Conservation (phyloP, 2,329 filamentous ascomycete species). For the Pyrenochaeta sp. region DNA sequence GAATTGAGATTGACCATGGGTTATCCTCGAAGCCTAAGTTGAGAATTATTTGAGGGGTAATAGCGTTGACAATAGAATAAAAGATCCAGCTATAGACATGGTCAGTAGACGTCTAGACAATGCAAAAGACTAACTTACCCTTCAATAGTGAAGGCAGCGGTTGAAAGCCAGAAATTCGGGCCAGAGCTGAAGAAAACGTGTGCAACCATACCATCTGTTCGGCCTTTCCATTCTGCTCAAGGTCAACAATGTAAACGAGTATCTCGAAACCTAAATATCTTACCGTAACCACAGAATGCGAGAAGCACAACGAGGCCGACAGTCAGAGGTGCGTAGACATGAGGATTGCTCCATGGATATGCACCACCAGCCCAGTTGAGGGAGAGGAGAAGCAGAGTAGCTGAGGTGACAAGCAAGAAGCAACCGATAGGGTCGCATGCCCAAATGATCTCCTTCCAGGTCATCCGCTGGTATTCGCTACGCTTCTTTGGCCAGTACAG, state of each 20-base stretch:
- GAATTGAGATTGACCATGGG: conserved; percentile 39
- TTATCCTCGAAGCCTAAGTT: conserved; percentile 41
- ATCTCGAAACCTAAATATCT: background rate
- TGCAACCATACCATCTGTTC: conserved; percentile 62
- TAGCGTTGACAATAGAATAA: conserved; percentile 43
- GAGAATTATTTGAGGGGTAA: conserved; percentile 41
- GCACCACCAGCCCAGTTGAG: conserved; percentile 42
- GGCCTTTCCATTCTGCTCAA: conserved; percentile 61
- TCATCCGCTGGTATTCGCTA: conserved; percentile 33
- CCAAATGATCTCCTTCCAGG: conserved; percentile 33
- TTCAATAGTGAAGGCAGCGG: conserved; percentile 65
- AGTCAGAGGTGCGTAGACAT: conserved; percentile 32
- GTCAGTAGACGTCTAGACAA: background rate
- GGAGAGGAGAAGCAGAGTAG: conserved; percentile 36
- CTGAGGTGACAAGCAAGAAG: conserved; percentile 30
- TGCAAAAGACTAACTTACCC: conserved; percentile 43
- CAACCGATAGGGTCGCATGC: conserved; percentile 43
- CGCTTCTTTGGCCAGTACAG: conserved; percentile 44
- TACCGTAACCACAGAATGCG: conserved; percentile 40
- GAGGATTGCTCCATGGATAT: conserved; percentile 31
- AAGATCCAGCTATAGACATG: conserved; percentile 59
- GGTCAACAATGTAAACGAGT: background rate
- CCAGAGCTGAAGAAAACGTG: conserved; percentile 64
- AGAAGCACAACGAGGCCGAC: conserved; percentile 33
- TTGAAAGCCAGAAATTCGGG: conserved; percentile 62